Conservation (phyloP, 2,329 filamentous ascomycete genomes). For the Sodiomyces alkalinus region DNA sequence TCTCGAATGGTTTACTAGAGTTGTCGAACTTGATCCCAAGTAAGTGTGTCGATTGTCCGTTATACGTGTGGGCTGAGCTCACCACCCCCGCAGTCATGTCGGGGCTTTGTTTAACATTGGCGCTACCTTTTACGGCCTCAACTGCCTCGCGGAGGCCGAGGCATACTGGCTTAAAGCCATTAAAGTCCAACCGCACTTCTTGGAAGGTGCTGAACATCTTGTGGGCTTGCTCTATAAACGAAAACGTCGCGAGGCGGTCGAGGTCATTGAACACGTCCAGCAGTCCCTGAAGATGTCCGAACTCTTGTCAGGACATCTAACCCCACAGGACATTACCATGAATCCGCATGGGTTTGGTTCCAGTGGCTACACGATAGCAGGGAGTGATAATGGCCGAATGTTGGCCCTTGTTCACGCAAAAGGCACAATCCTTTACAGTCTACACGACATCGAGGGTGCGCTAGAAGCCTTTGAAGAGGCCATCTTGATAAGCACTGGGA, state of each 20-base stretch:
- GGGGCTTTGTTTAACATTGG: slow-evolving; percentile 91
- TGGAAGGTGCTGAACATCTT: slow-evolving; percentile 90
- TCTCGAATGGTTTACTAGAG: slow-evolving; percentile 56
- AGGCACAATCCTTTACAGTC: slow-evolving; percentile 91
- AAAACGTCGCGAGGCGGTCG: slow-evolving; percentile 69
- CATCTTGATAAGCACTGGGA: slow-evolving; percentile 73
- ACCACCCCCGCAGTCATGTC: slow-evolving; percentile 46
- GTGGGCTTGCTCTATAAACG: slow-evolving; percentile 79
- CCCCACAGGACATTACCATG: neutral
- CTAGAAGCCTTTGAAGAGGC: slow-evolving; percentile 90
- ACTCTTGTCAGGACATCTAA: neutral
- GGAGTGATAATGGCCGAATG: slow-evolving; percentile 80
- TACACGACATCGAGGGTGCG: slow-evolving; percentile 68
- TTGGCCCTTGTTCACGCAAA: slow-evolving; percentile 92
- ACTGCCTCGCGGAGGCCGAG: slow-evolving; percentile 71
- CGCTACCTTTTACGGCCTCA: slow-evolving; percentile 72
- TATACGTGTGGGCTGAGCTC: neutral
- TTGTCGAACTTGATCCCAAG: slow-evolving; percentile 39
- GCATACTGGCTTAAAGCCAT: slow-evolving; percentile 76
- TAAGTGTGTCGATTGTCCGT: slow-evolving; percentile 16
- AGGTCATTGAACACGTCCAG: slow-evolving; percentile 77
- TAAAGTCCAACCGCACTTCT: slow-evolving; percentile 67
- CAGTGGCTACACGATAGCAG: slow-evolving; percentile 74
- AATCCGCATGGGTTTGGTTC: slow-evolving; percentile 24
- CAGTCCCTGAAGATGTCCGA: slow-evolving; percentile 34